Evolutionary conservation across 208 protist species (phyloP), one percentile per base, ranked within the genome.

Genomic region (Trichomonas vaginalis): DNA sequence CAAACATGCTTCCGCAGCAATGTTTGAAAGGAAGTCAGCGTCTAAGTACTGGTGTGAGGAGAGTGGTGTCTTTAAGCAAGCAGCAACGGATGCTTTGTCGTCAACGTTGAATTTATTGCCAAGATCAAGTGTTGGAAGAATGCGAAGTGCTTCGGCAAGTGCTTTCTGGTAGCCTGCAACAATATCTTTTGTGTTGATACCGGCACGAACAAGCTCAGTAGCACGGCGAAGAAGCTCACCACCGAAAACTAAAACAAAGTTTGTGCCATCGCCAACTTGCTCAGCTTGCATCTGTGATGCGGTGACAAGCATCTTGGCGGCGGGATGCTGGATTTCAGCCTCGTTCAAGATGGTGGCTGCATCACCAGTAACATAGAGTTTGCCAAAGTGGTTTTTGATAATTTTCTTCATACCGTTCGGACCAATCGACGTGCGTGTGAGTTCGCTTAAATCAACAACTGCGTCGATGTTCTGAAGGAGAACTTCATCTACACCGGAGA

Each of bases 341-440:
- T 99, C 99, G 70, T 98, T 98, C 37, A 99, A 97, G 92, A 99
- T 99, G 14, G 99, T 99, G n/a, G 99, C 98, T 23, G 99, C 98
- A 97, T 99, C 99, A 97, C 99, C 99, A 0, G 99, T 99, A 48
- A 99, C 98, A 97, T 99, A 99, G 12, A 99, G 97, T 97, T 99
- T 99, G 96, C 99, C 99, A 0, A 99, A 97, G 96, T 99, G 98
- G 97, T 99, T 99, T 96, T 99, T 98, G 42, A 99, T 98, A 98
- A 99, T 99, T 98, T 99, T 99, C 97, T 99, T 99, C 96, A 99
- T 98, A 98, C 97, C 99, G 96, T 99, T 99, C 23, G 99, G 99
- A 37, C 99, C 99, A 95, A 99, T 97, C 42, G 98, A 99, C 62
- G 99, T 99, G 92, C 98, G 97, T 4, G 98, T 99, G 95, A 99